Evolutionary conservation across 352 stramenopile genomes (phyloP).

Genomic region (Pythium myriotylum): DNA sequence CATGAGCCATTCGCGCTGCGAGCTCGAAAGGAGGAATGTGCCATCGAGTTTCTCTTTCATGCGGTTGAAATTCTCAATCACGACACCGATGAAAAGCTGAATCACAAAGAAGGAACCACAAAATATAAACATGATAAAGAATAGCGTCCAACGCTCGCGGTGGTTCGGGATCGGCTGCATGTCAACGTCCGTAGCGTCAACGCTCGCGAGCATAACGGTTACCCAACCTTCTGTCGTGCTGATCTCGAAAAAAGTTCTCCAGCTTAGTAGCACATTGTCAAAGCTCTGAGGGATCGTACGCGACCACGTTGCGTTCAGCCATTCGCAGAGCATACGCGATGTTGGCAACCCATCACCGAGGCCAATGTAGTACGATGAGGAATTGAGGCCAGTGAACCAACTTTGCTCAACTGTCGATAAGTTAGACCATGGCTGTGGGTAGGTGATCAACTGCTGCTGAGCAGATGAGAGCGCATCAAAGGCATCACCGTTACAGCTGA

Average conservation of each 20-base stretch:
- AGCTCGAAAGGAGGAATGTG: constrained; percentile 68
- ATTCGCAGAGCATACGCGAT: constrained; percentile 46
- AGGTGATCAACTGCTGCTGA: constrained; percentile 45
- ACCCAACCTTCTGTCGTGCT: constrained; percentile 90
- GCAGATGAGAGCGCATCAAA: constrained; percentile 41
- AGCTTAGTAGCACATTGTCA: constrained; percentile 70
- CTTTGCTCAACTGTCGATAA: constrained; percentile 38
- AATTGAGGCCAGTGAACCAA: constrained; percentile 41
- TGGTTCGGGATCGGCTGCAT: constrained; percentile 88
- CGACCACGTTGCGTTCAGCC: constrained; percentile 41
- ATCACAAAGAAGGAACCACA: constrained; percentile 90
- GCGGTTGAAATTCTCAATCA: constrained; percentile 91
- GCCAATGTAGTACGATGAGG: constrained; percentile 1
- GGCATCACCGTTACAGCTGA: constrained; percentile 49
- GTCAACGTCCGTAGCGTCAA: constrained; percentile 83
- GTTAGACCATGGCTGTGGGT: constrained; percentile 48
- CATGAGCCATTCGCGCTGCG: constrained; percentile 77
- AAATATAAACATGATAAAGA: constrained; percentile 90
- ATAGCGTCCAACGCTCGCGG: constrained; percentile 72
- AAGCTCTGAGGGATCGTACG: constrained; percentile 71
- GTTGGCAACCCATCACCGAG: constrained; percentile 17
- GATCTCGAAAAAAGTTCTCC: constrained; percentile 88
- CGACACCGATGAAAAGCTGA: constrained; percentile 91
- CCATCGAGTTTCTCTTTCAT: constrained; percentile 71
- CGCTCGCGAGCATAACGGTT: constrained; percentile 82